These are phyloP conservation scores for Toxicodendron radicans DNA, from an alignment of 345 rosid species.

Conservation along the genomic window DNA sequence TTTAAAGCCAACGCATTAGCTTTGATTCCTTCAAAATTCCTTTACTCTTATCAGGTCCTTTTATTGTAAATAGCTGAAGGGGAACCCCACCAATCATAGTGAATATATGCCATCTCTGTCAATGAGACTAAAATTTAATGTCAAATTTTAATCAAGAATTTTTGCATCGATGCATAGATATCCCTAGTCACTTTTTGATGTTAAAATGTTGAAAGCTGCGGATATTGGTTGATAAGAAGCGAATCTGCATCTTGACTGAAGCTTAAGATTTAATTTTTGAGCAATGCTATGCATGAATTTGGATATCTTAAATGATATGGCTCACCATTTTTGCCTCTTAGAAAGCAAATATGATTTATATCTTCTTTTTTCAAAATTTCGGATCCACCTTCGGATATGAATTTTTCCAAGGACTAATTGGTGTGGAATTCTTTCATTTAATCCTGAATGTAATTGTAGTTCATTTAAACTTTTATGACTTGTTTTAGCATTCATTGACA, in stretches of 20 bases:
- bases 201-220: background rate
- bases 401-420: too few species aligned
- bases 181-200: background rate
- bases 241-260: background rate
- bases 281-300: background rate
- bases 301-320: background rate
- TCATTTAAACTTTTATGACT: too few species aligned
- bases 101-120: background rate
- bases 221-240: background rate
- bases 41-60: background rate
- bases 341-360: too few species aligned
- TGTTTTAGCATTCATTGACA: too few species aligned
- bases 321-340: too few species aligned
- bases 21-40: background rate
- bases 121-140: background rate
- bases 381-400: too few species aligned
- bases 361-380: too few species aligned
- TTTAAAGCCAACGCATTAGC: background rate
- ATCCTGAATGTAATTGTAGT: too few species aligned
- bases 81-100: background rate
- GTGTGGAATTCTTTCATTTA: too few species aligned
- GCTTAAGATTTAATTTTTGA: background rate
- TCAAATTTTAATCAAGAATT: background rate
- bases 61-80: background rate
- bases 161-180: background rate